phyloP scores from a whole-genome alignment of 345 rosid genomes.

The Murraya paniculata region DNA sequence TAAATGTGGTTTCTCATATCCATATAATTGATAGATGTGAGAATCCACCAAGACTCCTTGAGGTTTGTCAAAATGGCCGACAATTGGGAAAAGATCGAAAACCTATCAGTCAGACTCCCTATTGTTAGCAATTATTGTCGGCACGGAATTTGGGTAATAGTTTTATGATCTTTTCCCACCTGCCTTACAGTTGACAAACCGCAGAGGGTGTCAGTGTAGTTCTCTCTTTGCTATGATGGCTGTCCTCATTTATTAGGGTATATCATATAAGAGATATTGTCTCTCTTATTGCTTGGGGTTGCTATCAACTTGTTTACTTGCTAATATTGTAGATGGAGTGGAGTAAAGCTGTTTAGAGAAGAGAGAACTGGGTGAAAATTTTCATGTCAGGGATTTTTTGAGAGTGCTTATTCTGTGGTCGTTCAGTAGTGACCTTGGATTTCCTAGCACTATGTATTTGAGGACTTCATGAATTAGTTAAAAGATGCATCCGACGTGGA shows the following conservation, averaged over 20 bases:
- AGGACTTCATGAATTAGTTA: neutral
- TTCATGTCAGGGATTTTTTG: neutral
- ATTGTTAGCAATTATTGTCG: neutral
- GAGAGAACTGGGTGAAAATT: neutral
- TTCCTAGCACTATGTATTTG: neutral
- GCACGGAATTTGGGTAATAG: neutral
- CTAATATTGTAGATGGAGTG: neutral
- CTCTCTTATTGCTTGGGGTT: neutral
- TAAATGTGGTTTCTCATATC: neutral
- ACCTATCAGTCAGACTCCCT: neutral
- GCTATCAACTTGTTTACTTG: neutral
- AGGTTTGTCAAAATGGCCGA: neutral
- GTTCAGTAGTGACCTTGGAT: neutral
- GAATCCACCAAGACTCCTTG: neutral
- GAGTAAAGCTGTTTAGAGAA: neutral
- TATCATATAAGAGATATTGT: neutral
- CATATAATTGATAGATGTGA: neutral
- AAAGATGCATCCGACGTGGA: too few species aligned
- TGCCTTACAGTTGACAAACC: neutral
- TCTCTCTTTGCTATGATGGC: neutral
- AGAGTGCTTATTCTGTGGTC: neutral
- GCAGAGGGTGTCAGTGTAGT: neutral
- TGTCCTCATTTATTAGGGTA: neutral
- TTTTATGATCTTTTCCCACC: neutral
- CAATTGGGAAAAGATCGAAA: neutral